Percentiles rank a stretch among this genome's conserved stretches.
phyloP scores from a whole-genome alignment of 306 rosid species.

The Lablab purpureus region DNA sequence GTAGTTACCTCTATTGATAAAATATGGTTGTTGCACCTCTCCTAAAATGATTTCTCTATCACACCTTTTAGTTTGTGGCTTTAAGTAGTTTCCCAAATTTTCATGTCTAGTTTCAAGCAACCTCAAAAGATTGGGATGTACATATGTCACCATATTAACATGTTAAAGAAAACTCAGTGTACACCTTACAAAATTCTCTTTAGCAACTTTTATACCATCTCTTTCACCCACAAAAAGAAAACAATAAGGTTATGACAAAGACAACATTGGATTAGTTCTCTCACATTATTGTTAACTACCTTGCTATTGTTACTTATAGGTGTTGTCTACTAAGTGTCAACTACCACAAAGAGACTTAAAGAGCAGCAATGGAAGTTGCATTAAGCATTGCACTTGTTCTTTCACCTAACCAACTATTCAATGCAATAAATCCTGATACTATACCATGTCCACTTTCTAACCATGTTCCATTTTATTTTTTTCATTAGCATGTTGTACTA shows the following conservation, averaged over 20 bases:
- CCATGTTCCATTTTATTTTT: neutral
- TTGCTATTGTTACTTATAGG: neutral
- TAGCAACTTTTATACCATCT: constrained; percentile 22
- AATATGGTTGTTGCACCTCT: too few species aligned
- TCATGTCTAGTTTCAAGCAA: neutral
- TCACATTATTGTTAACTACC: neutral
- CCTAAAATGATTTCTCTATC: too few species aligned
- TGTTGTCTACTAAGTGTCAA: constrained; percentile 19
- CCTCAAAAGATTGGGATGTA: neutral
- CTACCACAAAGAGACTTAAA: constrained; percentile 37
- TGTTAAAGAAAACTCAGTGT: constrained; percentile 33
- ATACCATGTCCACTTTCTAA: neutral
- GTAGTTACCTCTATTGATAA: too few species aligned
- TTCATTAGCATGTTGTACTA: neutral
- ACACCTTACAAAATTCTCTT: constrained; percentile 42
- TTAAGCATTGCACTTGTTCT: constrained; percentile 66
- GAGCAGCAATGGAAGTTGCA: constrained; percentile 71
- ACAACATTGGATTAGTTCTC: constrained; percentile 27
- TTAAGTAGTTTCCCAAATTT: neutral
- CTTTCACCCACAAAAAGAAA: constrained; percentile 43
- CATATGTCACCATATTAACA: constrained; percentile 54
- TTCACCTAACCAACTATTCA: constrained; percentile 70
- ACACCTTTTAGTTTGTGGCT: neutral
- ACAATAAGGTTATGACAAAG: constrained; percentile 39
- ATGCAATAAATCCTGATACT: constrained; percentile 56